These are phyloP conservation scores for Cercospora sesami DNA, from an alignment of 2,329 filamentous ascomycete species.

Conservation along the genomic window DNA sequence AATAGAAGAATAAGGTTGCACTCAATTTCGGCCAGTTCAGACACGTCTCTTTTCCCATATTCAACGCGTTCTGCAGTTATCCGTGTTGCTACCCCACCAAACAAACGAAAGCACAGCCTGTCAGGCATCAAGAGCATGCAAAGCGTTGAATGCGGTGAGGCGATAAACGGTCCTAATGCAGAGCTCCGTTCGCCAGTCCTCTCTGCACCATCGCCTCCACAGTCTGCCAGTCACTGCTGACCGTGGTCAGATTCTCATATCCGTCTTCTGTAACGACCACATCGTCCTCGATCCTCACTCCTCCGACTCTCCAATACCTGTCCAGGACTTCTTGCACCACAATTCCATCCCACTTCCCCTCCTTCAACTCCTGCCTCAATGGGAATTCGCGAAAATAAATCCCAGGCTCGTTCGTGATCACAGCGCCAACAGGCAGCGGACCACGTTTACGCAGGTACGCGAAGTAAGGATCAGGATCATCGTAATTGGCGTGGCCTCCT, in stretches of 20 bases:
- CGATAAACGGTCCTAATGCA: too few relatives aligned
- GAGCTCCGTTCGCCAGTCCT: conserved; percentile 10
- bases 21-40: too few relatives aligned
- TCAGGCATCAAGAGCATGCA: too few relatives aligned
- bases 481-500: conserved; percentile 52
- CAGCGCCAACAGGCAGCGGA: conserved; percentile 56
- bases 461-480: conserved; percentile 80
- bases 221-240: conserved; percentile 57
- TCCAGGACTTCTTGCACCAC: conserved; percentile 67
- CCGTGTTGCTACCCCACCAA: too few relatives aligned
- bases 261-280: conserved; percentile 76
- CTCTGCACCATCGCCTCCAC: conserved; percentile 29
- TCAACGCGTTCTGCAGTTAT: too few relatives aligned
- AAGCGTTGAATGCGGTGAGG: too few relatives aligned
- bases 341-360: conserved; percentile 60
- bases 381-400: conserved; percentile 76
- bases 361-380: conserved; percentile 67
- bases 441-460: conserved; percentile 75
- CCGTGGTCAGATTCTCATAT: conserved; percentile 82
- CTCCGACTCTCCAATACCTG: conserved; percentile 75
- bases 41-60: too few relatives aligned
- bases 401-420: conserved; percentile 94
- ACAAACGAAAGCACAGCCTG: too few relatives aligned
- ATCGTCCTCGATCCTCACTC: conserved; percentile 88
- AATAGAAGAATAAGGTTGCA: too few relatives aligned